phyloP scores from a whole-genome alignment of 2,329 filamentous ascomycete genomes.

The Ilyonectria sp. region DNA sequence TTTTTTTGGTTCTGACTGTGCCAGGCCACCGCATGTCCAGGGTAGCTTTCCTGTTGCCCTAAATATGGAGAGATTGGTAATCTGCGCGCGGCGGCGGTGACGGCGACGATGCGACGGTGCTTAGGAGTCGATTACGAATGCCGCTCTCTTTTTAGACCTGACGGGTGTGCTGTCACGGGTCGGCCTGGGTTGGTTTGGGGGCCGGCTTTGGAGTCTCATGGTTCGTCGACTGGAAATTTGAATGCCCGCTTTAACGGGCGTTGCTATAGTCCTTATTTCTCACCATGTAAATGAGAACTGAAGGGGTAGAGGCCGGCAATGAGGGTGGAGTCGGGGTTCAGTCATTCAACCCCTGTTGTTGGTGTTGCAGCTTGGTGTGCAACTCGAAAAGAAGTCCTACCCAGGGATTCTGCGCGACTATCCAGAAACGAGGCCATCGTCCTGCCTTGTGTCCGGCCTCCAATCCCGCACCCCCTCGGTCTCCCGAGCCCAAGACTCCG shows the following conservation, averaged over 20 bases:
- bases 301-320: neutral
- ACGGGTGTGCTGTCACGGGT: constrained; percentile 1
- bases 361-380: neutral
- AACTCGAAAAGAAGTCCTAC: neutral
- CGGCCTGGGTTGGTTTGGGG: neutral
- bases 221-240: neutral
- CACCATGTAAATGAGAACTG: neutral
- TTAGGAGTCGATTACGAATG: constrained; percentile 26
- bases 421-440: constrained; percentile 1
- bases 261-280: neutral
- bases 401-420: neutral
- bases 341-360: neutral
- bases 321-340: neutral
- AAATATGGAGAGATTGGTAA: constrained; percentile 20
- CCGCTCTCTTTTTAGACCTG: constrained; percentile 24
- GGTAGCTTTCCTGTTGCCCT: neutral
- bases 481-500: neutral
- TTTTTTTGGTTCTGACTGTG: constrained; percentile 30
- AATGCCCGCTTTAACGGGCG: neutral
- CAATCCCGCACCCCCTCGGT: neutral
- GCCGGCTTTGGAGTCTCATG: neutral
- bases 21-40: neutral
- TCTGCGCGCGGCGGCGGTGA: constrained; percentile 1
- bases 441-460: neutral
- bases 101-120: constrained; percentile 12